Evolutionary conservation across 441 rosid species (phyloP).

Genomic region (Hura crepitans): DNA sequence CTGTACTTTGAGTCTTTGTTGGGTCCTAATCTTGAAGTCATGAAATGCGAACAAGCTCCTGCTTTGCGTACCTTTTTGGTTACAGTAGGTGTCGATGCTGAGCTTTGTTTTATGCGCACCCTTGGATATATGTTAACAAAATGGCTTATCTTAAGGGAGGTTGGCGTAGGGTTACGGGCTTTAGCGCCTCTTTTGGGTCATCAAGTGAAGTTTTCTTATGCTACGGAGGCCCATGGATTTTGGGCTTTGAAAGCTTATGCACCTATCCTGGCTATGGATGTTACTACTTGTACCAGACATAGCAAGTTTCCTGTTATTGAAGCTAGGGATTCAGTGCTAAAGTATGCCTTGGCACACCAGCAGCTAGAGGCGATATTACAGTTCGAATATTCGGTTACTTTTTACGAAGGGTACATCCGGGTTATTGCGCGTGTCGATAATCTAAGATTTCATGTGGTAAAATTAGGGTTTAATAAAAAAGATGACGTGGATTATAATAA

Average conservation of each 20-base stretch:
- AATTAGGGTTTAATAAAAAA: constrained; percentile 49
- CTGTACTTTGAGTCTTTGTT: constrained; percentile 55
- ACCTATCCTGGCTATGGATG: constrained; percentile 58
- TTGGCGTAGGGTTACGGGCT: constrained; percentile 49
- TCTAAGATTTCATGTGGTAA: constrained; percentile 60
- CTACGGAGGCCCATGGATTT: constrained; percentile 69
- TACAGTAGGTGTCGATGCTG: constrained; percentile 59
- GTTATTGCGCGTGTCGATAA: constrained; percentile 65
- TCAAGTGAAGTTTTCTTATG: constrained; percentile 48
- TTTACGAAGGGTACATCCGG: constrained; percentile 53
- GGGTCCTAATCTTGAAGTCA: constrained; percentile 48
- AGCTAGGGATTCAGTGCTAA: constrained; percentile 59
- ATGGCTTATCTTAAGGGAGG: constrained; percentile 63
- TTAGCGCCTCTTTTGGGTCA: constrained; percentile 32
- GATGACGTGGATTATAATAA: constrained; percentile 32
- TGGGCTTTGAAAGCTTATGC: constrained; percentile 74
- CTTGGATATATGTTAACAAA: constrained; percentile 66
- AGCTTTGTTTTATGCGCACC: constrained; percentile 69
- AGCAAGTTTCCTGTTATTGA: constrained; percentile 38
- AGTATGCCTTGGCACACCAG: constrained; percentile 74
- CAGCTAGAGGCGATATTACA: constrained; percentile 67
- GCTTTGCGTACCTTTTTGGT: constrained; percentile 55
- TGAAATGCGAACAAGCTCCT: constrained; percentile 39
- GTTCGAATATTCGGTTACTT: constrained; percentile 54
- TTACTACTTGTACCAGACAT: constrained; percentile 26